Percentiles rank a stretch among this genome's conserved stretches.
Conservation (phyloP, 805 yeast genomes). For the Starmerella kuoi region DNA sequence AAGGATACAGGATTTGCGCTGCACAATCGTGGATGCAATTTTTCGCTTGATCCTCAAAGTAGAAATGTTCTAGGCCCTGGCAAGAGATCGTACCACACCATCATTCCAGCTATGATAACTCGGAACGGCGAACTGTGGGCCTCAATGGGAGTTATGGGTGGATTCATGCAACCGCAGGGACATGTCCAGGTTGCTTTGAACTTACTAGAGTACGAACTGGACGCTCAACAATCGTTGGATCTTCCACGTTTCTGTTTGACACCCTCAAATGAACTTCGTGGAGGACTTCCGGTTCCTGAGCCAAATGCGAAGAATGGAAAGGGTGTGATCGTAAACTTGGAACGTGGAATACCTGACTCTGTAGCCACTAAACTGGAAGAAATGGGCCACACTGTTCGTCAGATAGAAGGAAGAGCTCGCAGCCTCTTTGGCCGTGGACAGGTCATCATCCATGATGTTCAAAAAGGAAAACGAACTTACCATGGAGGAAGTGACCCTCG, state of each 20-base stretch:
- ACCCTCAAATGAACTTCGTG: constrained; percentile 44
- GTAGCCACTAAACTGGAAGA: constrained; percentile 36
- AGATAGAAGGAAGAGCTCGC: constrained; percentile 35
- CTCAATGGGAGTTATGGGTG: constrained; percentile 76
- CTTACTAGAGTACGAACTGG: constrained; percentile 46
- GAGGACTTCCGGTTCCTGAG: constrained; percentile 43
- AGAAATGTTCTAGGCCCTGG: constrained; percentile 53
- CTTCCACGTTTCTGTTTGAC: constrained; percentile 59
- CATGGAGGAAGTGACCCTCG: constrained; percentile 69
- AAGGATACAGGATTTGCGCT: constrained; percentile 48
- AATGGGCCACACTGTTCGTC: constrained; percentile 47
- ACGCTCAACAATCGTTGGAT: constrained; percentile 64
- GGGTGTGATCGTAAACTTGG: constrained; percentile 45
- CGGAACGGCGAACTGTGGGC: constrained; percentile 42
- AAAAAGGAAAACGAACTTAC: constrained; percentile 37
- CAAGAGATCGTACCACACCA: constrained; percentile 71
- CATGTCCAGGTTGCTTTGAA: constrained; percentile 68
- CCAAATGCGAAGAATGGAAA: background rate
- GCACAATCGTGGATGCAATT: constrained; percentile 69
- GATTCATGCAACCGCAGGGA: constrained; percentile 77
- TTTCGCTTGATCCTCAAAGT: constrained; percentile 45
- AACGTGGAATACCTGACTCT: constrained; percentile 45
- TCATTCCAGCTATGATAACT: constrained; percentile 72
- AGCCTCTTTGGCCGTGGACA: constrained; percentile 53
- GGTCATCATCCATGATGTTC: constrained; percentile 38